Percentiles rank a stretch among this genome's conserved stretches.
phyloP scores from a whole-genome alignment of 1,139 yeast genomes.

The Debaryomyces singareniensis region DNA sequence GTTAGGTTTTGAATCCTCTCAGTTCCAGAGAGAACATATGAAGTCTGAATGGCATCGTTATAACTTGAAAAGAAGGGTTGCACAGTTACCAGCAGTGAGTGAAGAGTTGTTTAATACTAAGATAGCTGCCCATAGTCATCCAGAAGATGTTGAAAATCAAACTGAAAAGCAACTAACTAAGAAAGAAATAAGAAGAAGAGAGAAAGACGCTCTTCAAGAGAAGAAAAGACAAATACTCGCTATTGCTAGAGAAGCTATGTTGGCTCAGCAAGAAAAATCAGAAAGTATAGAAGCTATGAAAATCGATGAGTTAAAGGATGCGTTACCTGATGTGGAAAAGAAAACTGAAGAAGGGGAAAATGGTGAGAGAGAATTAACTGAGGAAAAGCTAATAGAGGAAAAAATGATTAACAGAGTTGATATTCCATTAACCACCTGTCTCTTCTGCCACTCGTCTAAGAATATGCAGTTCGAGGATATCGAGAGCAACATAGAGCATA shows the following conservation, averaged over 20 bases:
- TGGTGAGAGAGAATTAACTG: conserved; percentile 15
- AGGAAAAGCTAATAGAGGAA: conserved; percentile 47
- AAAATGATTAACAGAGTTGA: conserved; percentile 59
- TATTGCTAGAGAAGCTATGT: conserved; percentile 53
- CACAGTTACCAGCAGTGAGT: conserved; percentile 50
- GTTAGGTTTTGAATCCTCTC: conserved; percentile 33
- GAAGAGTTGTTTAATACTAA: conserved; percentile 43
- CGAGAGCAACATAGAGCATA: conserved; percentile 67
- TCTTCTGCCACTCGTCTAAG: conserved; percentile 62
- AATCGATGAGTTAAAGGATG: background rate
- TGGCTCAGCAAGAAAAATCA: conserved; percentile 9
- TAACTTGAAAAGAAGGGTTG: conserved; percentile 55
- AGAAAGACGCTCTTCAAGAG: conserved; percentile 57
- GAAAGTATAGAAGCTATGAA: conserved; percentile 7
- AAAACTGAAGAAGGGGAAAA: conserved; percentile 4
- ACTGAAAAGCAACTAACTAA: conserved; percentile 41
- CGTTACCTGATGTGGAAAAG: background rate
- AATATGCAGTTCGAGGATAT: conserved; percentile 27
- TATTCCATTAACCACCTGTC: conserved; percentile 67
- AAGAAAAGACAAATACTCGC: conserved; percentile 58
- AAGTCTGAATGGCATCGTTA: conserved; percentile 74
- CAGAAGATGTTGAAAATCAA: conserved; percentile 14
- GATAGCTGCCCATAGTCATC: conserved; percentile 26
- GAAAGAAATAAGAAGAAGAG: conserved; percentile 58
- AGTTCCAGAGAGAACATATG: conserved; percentile 44